These are phyloP conservation scores for Lophiostoma macrostomum DNA, from an alignment of 495 filamentous ascomycete species.

Conservation along the genomic window DNA sequence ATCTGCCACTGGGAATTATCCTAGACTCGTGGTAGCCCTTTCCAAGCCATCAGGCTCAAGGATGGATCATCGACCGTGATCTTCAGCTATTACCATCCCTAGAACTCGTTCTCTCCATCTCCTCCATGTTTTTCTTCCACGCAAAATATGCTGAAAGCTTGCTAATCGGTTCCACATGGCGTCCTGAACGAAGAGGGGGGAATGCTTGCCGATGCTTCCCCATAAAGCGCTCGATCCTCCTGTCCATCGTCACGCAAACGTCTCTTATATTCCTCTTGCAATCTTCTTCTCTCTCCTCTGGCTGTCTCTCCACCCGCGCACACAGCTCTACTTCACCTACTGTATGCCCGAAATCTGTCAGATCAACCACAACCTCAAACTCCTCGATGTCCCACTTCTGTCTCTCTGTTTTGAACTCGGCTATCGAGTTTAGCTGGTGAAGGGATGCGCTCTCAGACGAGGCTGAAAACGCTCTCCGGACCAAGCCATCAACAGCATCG, in stretches of 20 bases:
- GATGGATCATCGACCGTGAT: background rate
- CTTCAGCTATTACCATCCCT: background rate
- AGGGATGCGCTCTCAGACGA: background rate
- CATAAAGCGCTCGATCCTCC: constrained; percentile 1
- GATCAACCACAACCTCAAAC: constrained; percentile 3
- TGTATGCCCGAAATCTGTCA: constrained; percentile 2
- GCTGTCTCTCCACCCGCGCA: background rate
- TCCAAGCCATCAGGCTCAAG: background rate
- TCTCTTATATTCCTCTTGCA: background rate
- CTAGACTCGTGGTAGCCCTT: too few species aligned
- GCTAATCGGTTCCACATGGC: background rate
- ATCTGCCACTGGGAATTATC: too few species aligned
- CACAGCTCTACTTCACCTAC: constrained; percentile 5
- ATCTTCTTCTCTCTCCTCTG: background rate
- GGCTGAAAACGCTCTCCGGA: background rate
- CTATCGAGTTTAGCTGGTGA: background rate
- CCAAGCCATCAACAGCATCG: background rate
- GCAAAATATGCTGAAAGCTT: constrained; percentile 6
- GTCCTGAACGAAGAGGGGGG: too few species aligned
- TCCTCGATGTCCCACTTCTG: constrained; percentile 1
- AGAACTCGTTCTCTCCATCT: background rate
- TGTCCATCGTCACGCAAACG: background rate
- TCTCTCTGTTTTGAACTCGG: constrained; percentile 1
- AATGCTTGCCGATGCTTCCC: background rate
- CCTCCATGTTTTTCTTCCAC: constrained; percentile 3